A percentile compares a stretch with the other conserved stretches of the same genome.
These are phyloP conservation scores for Delphinella strobiligena DNA, from an alignment of 2,329 filamentous ascomycete genomes.

Conservation along the genomic window DNA sequence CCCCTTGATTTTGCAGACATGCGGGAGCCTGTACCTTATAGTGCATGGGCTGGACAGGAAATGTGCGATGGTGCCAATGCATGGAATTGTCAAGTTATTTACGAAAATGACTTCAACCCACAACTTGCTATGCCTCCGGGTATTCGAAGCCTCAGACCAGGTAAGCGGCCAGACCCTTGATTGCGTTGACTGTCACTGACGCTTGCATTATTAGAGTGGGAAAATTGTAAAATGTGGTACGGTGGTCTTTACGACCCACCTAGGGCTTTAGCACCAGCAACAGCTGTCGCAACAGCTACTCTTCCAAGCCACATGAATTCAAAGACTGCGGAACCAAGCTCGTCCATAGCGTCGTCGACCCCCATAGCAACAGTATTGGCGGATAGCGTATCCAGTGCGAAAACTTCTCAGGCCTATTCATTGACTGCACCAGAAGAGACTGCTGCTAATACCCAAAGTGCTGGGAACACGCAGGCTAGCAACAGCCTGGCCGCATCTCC, in stretches of 20 bases:
- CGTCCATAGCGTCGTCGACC: constrained; percentile 9
- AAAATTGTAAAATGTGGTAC: constrained; percentile 17
- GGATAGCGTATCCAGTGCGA: too few species aligned
- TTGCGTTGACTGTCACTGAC: too few species aligned
- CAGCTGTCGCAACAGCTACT: constrained; percentile 10
- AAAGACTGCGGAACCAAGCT: constrained; percentile 9
- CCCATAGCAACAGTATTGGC: constrained; percentile 10
- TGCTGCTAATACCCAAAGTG: background rate
- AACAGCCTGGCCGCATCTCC: background rate
- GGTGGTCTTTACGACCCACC: constrained; percentile 20
- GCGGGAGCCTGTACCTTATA: constrained; percentile 17
- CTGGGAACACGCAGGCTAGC: background rate
- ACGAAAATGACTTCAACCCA: constrained; percentile 14
- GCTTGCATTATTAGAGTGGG: constrained; percentile 12
- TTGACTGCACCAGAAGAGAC: background rate
- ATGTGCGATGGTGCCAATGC: constrained; percentile 11
- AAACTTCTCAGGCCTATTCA: too few species aligned
- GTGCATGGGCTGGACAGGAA: constrained; percentile 17
- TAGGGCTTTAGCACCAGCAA: constrained; percentile 12
- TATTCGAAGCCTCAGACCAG: constrained; percentile 14
- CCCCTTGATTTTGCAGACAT: constrained; percentile 19
- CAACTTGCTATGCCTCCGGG: constrained; percentile 18
- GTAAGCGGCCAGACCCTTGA: background rate
- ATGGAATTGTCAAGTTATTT: constrained; percentile 14
- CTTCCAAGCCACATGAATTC: constrained; percentile 3